Evolutionary conservation across 1,284 basidiomycete species (phyloP).

Genomic region (Trichosporon asahii): DNA sequence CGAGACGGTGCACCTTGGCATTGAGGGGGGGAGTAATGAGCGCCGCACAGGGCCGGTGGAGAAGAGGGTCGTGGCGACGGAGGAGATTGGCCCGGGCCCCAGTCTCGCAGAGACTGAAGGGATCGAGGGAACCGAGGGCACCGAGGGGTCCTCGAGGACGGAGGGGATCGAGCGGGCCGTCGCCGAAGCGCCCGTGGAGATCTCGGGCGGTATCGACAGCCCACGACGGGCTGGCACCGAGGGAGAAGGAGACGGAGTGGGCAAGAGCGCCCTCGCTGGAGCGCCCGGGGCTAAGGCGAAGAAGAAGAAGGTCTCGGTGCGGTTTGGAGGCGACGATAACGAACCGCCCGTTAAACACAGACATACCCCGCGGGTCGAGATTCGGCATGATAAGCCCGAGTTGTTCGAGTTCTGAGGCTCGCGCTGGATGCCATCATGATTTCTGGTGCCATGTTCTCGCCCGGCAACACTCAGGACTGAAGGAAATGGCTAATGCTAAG

Average conservation of each 20-base stretch:
- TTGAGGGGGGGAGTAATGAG: slow-evolving; percentile 86
- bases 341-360: slow-evolving; percentile 12
- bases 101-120: not conserved
- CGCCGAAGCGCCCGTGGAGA: not conserved
- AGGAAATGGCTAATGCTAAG: too few relatives aligned
- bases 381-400: slow-evolving; percentile 52
- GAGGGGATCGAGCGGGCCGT: too few relatives aligned
- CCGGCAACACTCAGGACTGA: too few relatives aligned
- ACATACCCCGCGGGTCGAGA: slow-evolving; percentile 23
- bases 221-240: not conserved
- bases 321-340: slow-evolving; percentile 42
- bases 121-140: too few relatives aligned
- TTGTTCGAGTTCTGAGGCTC: slow-evolving; percentile 52
- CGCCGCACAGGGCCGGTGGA: slow-evolving; percentile 59
- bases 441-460: too few relatives aligned
- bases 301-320: slow-evolving; percentile 39
- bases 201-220: not conserved
- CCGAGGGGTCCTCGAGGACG: too few relatives aligned
- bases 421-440: too few relatives aligned
- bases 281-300: slow-evolving; percentile 17
- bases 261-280: not conserved
- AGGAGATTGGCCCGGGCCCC: not conserved
- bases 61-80: slow-evolving; percentile 3
- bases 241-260: not conserved
- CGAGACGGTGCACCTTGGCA: slow-evolving; percentile 88